phyloP scores from a whole-genome alignment of 1,139 yeast species.

The Magnusiomyces sp. region DNA sequence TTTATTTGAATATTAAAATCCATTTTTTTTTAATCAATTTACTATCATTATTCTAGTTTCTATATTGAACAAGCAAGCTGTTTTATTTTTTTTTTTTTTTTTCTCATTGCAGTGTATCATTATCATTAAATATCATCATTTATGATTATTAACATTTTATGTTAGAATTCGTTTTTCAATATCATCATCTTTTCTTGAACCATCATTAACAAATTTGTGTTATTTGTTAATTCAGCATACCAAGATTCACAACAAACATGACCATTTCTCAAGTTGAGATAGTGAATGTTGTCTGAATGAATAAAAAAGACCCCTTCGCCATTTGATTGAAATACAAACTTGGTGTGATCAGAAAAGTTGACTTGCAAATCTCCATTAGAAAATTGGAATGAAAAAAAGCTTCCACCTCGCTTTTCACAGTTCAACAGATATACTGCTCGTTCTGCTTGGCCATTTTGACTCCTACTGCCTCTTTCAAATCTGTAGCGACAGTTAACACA shows the following conservation, averaged over 20 bases:
- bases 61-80: too few relatives aligned
- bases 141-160: too few relatives aligned
- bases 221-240: neutral
- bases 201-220: too few relatives aligned
- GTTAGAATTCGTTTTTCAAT: too few relatives aligned
- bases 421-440: constrained; percentile 16
- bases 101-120: neutral
- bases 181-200: too few relatives aligned
- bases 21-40: too few relatives aligned
- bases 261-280: neutral
- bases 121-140: neutral
- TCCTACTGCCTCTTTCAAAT: neutral
- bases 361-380: constrained; percentile 90
- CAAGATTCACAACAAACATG: constrained; percentile 2
- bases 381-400: constrained; percentile 70
- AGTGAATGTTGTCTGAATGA: constrained; percentile 30
- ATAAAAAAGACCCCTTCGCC: constrained; percentile 76
- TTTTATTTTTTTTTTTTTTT: neutral
- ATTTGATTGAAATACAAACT: constrained; percentile 65
- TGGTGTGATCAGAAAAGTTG: constrained; percentile 92
- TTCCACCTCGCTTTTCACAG: constrained; percentile 9
- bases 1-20: too few relatives aligned
- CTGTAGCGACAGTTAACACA: constrained; percentile 1
- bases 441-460: neutral
- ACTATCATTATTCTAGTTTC: too few relatives aligned